Evolutionary conservation across 352 stramenopile genomes (phyloP).

Genomic region (Phytophthora pistaciae): DNA sequence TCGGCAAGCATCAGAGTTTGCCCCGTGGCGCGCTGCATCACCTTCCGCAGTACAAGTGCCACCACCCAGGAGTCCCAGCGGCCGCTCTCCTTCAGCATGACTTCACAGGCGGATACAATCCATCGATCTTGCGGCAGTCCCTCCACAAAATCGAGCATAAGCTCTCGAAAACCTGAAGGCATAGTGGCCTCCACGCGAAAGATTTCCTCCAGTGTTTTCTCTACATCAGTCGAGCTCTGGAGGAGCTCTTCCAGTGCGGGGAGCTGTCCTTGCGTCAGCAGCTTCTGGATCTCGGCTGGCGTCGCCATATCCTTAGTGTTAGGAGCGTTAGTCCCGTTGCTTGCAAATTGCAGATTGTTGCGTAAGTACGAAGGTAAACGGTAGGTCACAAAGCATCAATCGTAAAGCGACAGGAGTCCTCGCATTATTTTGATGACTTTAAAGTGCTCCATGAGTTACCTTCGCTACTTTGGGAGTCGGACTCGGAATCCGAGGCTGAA

Average conservation of each 20-base stretch:
- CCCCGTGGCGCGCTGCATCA: neutral
- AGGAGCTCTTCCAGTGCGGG: slow-evolving; percentile 12
- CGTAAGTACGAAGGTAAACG: too few relatives aligned
- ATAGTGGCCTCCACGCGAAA: too few relatives aligned
- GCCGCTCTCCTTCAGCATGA: slow-evolving; percentile 5
- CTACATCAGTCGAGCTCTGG: neutral
- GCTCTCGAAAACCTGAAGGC: neutral
- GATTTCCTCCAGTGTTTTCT: neutral
- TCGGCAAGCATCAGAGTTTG: neutral
- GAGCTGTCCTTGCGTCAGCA: neutral
- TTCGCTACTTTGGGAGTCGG: slow-evolving; percentile 4
- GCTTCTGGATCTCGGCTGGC: slow-evolving; percentile 1
- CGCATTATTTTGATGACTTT: too few relatives aligned
- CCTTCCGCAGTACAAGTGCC: slow-evolving; percentile 2
- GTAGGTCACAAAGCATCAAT: too few relatives aligned
- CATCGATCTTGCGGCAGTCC: slow-evolving; percentile 7
- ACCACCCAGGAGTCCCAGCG: slow-evolving; percentile 8
- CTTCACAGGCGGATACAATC: slow-evolving; percentile 4
- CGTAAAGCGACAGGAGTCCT: too few relatives aligned
- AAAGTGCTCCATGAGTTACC: too few relatives aligned
- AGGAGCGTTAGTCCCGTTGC: too few relatives aligned
- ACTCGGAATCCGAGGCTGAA: neutral
- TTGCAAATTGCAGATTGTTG: too few relatives aligned
- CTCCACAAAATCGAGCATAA: slow-evolving; percentile 10
- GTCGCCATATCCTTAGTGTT: slow-evolving; percentile 3